phyloP scores from a whole-genome alignment of 2,329 filamentous ascomycete genomes.

The Aspergillus aculeatinus region DNA sequence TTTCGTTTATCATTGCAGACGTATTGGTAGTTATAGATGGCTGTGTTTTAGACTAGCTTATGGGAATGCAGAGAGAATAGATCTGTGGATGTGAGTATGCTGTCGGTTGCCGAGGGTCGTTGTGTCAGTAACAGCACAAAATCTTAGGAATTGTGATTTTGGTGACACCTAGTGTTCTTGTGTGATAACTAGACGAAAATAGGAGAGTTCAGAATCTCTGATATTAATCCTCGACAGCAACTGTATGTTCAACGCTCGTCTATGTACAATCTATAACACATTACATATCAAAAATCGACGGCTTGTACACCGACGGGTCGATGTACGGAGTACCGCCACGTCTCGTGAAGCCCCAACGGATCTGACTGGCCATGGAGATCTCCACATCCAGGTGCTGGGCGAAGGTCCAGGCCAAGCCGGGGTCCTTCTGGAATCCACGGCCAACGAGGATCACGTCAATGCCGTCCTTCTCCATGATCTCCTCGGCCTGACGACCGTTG shows the following conservation, averaged over 20 bases:
- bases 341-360: slow-evolving; percentile 55
- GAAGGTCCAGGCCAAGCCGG: slow-evolving; percentile 71
- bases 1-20: no score
- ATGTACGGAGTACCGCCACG: slow-evolving; percentile 23
- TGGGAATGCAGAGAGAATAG: no score
- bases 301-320: slow-evolving; percentile 21
- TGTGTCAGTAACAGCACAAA: no score
- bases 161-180: no score
- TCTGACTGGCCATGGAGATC: slow-evolving; percentile 72
- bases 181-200: no score
- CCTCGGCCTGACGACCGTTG: slow-evolving; percentile 66
- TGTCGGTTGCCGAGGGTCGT: no score
- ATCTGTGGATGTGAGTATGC: no score
- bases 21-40: no score
- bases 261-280: not conserved
- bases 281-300: slow-evolving; percentile 19
- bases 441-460: slow-evolving; percentile 73
- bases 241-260: not conserved
- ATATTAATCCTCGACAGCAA: no score
- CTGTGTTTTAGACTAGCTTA: no score
- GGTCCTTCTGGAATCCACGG: slow-evolving; percentile 77
- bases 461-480: slow-evolving; percentile 53
- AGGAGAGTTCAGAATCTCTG: no score
- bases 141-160: no score
- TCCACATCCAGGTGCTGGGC: slow-evolving; percentile 71